phyloP scores from a whole-genome alignment of 257 asterid genomes.

The Solanum megistacrolobum region DNA sequence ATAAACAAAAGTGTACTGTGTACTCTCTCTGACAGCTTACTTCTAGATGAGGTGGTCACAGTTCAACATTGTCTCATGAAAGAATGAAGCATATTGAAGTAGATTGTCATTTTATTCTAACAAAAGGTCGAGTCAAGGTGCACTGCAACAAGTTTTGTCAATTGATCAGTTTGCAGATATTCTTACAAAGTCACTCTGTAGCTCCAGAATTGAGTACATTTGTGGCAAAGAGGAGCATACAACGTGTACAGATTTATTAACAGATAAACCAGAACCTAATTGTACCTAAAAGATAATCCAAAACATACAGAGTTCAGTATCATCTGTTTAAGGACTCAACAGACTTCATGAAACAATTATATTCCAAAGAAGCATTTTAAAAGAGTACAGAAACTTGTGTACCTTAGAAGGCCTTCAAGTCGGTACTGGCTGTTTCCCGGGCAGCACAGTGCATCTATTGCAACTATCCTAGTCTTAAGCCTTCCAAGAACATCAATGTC shows the following conservation, averaged over 20 bases:
- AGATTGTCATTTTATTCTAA: neutral
- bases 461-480: conserved; percentile 69
- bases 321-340: neutral
- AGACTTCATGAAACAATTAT: neutral
- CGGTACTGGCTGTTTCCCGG: conserved; percentile 67
- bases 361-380: neutral
- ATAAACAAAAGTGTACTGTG: neutral
- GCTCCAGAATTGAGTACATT: neutral
- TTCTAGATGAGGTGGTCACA: neutral
- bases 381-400: neutral
- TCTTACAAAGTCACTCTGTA: neutral
- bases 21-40: neutral
- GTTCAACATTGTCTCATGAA: neutral
- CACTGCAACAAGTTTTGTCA: neutral
- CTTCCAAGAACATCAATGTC: conserved; percentile 49
- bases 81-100: neutral
- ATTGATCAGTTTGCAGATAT: neutral
- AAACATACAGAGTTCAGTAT: neutral
- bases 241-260: neutral
- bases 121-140: neutral
- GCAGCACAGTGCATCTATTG: conserved; percentile 71
- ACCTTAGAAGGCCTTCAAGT: conserved; percentile 53
- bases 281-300: neutral
- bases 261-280: neutral
- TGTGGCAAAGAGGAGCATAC: neutral